Percentiles rank a stretch among this genome's conserved stretches.
Conservation (phyloP, 2,329 filamentous ascomycete species). For the Rutstroemia sydowiana region DNA sequence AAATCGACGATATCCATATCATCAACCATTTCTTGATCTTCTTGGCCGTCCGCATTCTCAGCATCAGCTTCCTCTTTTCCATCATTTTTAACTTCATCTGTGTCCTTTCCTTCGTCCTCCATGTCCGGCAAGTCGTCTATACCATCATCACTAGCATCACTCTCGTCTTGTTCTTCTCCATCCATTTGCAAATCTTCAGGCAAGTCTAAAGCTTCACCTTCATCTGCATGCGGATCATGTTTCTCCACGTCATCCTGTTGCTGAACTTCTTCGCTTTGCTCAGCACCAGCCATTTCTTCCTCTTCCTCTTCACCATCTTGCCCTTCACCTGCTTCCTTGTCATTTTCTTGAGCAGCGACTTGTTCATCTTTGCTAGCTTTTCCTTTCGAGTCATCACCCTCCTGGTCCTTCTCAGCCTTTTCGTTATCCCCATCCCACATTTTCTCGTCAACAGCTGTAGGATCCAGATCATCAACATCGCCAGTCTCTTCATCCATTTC, state of each 20-base stretch:
- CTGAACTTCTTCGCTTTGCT: conserved; percentile 47
- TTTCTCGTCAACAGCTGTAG: conserved; percentile 90
- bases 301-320: conserved; percentile 44
- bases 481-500: conserved; percentile 86
- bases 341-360: conserved; percentile 42
- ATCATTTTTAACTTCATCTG: conserved; percentile 31
- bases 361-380: conserved; percentile 53
- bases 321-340: conserved; percentile 49
- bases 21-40: conserved; percentile 32
- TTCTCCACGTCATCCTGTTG: conserved; percentile 51
- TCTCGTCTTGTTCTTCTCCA: conserved; percentile 46
- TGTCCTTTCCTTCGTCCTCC: conserved; percentile 34
- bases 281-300: conserved; percentile 45
- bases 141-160: conserved; percentile 30
- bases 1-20: conserved; percentile 29
- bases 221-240: conserved; percentile 58
- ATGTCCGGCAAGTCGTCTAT: conserved; percentile 51
- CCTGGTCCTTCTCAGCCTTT: conserved; percentile 74
- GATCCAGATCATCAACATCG: conserved; percentile 84
- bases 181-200: conserved; percentile 67
- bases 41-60: conserved; percentile 32
- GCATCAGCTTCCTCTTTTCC: conserved; percentile 40
- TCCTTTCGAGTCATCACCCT: conserved; percentile 65
- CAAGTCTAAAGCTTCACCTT: conserved; percentile 60
- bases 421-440: conserved; percentile 90